phyloP scores from a whole-genome alignment of 2,329 filamentous ascomycete species.

The Colletotrichum somersetense region DNA sequence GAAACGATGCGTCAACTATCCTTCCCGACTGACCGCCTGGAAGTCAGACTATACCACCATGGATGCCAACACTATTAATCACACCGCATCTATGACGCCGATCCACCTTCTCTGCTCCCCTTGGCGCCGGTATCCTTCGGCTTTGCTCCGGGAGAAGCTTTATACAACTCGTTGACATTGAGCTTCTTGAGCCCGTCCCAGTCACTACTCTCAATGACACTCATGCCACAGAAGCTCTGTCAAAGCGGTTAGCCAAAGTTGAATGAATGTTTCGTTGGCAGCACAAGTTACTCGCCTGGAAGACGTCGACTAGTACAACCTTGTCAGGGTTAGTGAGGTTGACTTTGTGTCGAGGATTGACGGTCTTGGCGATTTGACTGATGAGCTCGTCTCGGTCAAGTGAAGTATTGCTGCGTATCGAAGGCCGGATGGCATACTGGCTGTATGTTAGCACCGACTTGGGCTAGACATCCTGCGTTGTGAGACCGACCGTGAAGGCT shows the following conservation, averaged over 20 bases:
- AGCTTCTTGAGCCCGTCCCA: slow-evolving; percentile 82
- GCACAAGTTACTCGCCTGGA: slow-evolving; percentile 69
- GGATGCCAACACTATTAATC: neutral
- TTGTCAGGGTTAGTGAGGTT: slow-evolving; percentile 83
- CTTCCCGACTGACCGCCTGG: neutral
- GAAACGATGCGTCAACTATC: too few relatives aligned
- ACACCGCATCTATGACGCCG: neutral
- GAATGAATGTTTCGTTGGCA: neutral
- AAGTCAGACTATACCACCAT: neutral
- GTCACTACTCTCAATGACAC: slow-evolving; percentile 77
- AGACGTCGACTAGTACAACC: slow-evolving; percentile 84
- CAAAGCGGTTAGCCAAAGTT: slow-evolving; percentile 22
- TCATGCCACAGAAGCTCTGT: slow-evolving; percentile 82
- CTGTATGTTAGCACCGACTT: neutral
- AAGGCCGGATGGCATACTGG: slow-evolving; percentile 88
- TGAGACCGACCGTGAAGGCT: slow-evolving; percentile 58
- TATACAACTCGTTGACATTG: slow-evolving; percentile 82
- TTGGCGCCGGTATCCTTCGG: neutral
- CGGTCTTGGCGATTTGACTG: slow-evolving; percentile 74
- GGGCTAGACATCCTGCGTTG: neutral
- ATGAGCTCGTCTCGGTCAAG: slow-evolving; percentile 79
- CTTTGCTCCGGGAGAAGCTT: slow-evolving; percentile 44
- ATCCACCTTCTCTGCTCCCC: neutral
- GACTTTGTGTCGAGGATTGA: slow-evolving; percentile 78
- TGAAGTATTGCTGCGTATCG: slow-evolving; percentile 77